phyloP scores from a whole-genome alignment of 306 rosid species.

The Cicer chorassanicum region DNA sequence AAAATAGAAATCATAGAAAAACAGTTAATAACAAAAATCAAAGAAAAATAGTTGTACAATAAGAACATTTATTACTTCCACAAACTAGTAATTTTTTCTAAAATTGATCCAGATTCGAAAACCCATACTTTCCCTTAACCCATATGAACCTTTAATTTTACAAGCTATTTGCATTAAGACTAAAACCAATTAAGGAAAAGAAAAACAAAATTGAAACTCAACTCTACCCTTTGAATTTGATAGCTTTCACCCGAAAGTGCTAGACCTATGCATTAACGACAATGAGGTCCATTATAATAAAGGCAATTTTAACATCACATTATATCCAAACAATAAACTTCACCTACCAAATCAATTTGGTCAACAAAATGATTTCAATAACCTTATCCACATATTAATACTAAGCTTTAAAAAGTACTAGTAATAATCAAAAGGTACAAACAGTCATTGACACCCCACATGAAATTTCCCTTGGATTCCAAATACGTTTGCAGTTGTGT shows the following conservation, averaged over 20 bases:
- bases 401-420: constrained; percentile 30
- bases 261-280: not conserved
- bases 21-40: not conserved
- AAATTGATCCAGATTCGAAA: not conserved
- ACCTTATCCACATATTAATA: constrained; percentile 44
- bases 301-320: constrained; percentile 1
- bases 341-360: constrained; percentile 31
- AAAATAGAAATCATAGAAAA: not conserved
- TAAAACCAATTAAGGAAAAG: not conserved
- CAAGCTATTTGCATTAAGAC: not conserved
- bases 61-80: not conserved
- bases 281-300: constrained; percentile 15
- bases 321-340: not conserved
- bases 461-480: constrained; percentile 63
- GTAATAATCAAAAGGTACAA: constrained; percentile 39
- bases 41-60: not conserved
- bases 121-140: not conserved
- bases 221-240: not conserved
- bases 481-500: constrained; percentile 42
- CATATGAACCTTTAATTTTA: not conserved
- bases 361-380: constrained; percentile 39
- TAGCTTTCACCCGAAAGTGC: not conserved
- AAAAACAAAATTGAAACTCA: not conserved
- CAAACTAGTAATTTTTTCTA: not conserved
- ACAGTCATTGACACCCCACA: constrained; percentile 44